Conservation (phyloP, 768 basidiomycete genomes). For the Cystobasidium ongulense region DNA sequence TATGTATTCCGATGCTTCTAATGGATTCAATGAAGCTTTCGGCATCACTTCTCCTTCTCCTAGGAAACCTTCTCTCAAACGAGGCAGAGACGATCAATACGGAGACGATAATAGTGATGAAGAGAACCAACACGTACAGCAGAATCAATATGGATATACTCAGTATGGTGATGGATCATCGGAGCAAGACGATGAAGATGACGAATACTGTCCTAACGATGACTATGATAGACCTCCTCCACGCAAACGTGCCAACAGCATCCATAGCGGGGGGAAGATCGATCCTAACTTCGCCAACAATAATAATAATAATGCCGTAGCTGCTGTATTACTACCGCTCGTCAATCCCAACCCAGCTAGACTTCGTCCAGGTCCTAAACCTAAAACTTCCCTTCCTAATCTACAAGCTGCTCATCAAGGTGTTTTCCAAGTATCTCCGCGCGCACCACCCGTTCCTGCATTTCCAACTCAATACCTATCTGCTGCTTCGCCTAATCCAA, state of each 20-base stretch:
- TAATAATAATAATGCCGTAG: not conserved
- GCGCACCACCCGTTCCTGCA: constrained; percentile 21
- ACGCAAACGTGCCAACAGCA: constrained; percentile 1
- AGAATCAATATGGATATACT: not conserved
- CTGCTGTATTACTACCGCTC: not conserved
- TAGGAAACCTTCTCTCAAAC: constrained; percentile 23
- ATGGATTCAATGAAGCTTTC: not conserved
- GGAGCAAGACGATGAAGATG: constrained; percentile 12
- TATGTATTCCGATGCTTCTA: not conserved
- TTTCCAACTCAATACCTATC: not conserved
- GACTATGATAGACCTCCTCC: constrained; percentile 5
- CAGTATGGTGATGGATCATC: not conserved
- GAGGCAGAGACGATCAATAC: constrained; percentile 17
- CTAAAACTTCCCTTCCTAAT: constrained; percentile 25
- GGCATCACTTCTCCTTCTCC: constrained; percentile 4
- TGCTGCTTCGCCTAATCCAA: not conserved
- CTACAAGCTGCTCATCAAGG: constrained; percentile 23
- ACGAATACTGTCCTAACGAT: constrained; percentile 7
- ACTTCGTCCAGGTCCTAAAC: constrained; percentile 18
- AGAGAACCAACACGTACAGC: not conserved
- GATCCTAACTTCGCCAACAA: not conserved
- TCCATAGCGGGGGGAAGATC: not conserved
- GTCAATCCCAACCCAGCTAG: constrained; percentile 13
- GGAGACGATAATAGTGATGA: constrained; percentile 13
- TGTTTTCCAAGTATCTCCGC: constrained; percentile 10